phyloP scores from a whole-genome alignment of 129 eudicot genomes.

The Lactuca sativa region DNA sequence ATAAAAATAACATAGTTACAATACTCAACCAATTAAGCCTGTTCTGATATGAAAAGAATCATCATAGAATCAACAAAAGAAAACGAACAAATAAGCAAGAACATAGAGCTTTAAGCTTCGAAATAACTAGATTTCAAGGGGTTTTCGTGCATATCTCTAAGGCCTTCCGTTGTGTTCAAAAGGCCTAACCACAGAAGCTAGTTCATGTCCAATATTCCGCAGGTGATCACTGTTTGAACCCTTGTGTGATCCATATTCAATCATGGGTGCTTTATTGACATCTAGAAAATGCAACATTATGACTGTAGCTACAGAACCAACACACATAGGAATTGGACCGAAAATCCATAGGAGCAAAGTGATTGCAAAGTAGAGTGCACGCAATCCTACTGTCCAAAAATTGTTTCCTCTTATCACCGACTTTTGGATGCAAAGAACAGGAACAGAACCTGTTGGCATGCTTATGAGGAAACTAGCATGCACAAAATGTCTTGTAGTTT shows the following conservation, averaged over 20 bases:
- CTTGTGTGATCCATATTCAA: conserved; percentile 28
- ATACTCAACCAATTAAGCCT: too few relatives aligned
- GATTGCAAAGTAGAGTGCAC: conserved; percentile 60
- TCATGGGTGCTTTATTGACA: conserved; percentile 40
- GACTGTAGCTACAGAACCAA: conserved; percentile 44
- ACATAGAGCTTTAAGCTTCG: too few relatives aligned
- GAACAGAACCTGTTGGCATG: conserved; percentile 55
- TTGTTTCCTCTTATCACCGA: conserved; percentile 53
- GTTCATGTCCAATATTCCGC: conserved; percentile 31
- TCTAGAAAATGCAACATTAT: conserved; percentile 43
- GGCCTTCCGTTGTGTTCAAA: conserved; percentile 31
- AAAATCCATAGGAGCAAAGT: conserved; percentile 61
- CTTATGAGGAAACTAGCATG: conserved; percentile 68
- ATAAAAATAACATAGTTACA: too few relatives aligned
- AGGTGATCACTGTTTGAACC: neutral
- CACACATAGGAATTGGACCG: conserved; percentile 85
- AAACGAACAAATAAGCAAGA: too few relatives aligned
- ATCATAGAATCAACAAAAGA: too few relatives aligned
- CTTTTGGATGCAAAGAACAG: conserved; percentile 42
- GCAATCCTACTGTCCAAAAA: conserved; percentile 55
- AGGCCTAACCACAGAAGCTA: conserved; percentile 15
- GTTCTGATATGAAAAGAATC: too few relatives aligned
- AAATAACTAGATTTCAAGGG: too few relatives aligned
- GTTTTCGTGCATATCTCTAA: neutral
- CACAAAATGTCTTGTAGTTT: conserved; percentile 49